Percentiles rank a stretch among this genome's conserved stretches.
These are phyloP conservation scores for Dionaea muscipula DNA, from an alignment of 179 eudicot genomes.

Conservation along the genomic window DNA sequence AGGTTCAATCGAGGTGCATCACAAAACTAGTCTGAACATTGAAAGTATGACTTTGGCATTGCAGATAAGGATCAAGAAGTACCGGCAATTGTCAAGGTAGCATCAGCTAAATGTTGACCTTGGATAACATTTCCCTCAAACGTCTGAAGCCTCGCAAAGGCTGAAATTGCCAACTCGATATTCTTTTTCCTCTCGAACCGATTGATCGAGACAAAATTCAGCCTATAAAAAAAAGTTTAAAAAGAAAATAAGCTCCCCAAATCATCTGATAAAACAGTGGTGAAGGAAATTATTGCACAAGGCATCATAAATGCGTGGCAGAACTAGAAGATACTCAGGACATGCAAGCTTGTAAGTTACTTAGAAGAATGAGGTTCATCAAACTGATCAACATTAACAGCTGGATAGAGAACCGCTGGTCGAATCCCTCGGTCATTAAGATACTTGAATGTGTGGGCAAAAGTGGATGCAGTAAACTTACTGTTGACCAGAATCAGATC, in stretches of 20 bases:
- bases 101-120: constrained; percentile 20
- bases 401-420: constrained; percentile 88
- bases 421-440: constrained; percentile 49
- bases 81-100: constrained; percentile 64
- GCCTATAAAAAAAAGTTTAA: constrained; percentile 24
- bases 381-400: constrained; percentile 79
- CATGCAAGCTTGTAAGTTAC: constrained; percentile 42
- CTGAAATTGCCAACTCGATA: constrained; percentile 72
- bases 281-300: not conserved
- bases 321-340: constrained; percentile 41
- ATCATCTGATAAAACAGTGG: not conserved
- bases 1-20: too few relatives aligned
- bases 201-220: constrained; percentile 81
- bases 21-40: too few relatives aligned
- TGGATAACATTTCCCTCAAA: constrained; percentile 21
- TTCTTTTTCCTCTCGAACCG: constrained; percentile 96
- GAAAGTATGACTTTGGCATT: too few relatives aligned
- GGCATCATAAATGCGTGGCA: constrained; percentile 9
- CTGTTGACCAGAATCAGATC: constrained; percentile 85
- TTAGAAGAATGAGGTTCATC: constrained; percentile 38
- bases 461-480: constrained; percentile 85
- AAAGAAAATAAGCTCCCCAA: not conserved
- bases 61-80: constrained; percentile 9
- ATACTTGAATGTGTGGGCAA: constrained; percentile 68
- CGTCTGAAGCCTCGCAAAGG: constrained; percentile 61